phyloP scores from a whole-genome alignment of 2,329 filamentous ascomycete species.

The Diaporthe sp. region DNA sequence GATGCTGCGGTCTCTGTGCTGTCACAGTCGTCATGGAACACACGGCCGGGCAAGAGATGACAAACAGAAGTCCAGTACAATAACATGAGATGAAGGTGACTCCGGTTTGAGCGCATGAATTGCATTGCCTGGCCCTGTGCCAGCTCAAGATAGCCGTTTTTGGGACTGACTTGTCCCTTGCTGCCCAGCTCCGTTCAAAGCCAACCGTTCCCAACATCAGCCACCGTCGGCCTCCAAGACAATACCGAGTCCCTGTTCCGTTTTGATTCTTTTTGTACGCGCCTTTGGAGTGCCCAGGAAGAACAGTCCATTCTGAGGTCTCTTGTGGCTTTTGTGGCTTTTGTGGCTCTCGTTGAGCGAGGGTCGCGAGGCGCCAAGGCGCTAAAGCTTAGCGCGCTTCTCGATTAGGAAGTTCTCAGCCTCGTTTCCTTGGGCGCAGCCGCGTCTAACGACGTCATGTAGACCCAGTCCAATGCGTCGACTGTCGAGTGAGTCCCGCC shows the following conservation, averaged over 20 bases:
- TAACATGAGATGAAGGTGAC: too few species aligned
- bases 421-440: background rate
- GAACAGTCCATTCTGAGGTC: background rate
- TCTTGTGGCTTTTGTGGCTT: too few species aligned
- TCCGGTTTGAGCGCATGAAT: background rate
- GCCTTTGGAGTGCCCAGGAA: background rate
- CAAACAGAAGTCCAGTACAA: too few species aligned
- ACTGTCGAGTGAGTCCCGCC: background rate
- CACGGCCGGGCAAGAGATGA: too few species aligned
- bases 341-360: background rate
- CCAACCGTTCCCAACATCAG: background rate
- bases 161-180: background rate
- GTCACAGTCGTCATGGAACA: too few species aligned
- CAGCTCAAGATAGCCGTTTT: background rate
- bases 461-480: too few species aligned
- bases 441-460: background rate
- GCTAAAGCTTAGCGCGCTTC: background rate
- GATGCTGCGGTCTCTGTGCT: too few species aligned
- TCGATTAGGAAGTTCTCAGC: slow-evolving; percentile 2
- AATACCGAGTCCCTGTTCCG: too few species aligned
- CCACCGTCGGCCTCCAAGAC: too few species aligned
- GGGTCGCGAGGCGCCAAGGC: background rate
- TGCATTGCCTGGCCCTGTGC: background rate
- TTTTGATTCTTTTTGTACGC: background rate
- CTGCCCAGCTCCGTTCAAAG: too few species aligned